phyloP scores from a whole-genome alignment of 371 early-diverging fungal genomes.

The Mucor irregularis region DNA sequence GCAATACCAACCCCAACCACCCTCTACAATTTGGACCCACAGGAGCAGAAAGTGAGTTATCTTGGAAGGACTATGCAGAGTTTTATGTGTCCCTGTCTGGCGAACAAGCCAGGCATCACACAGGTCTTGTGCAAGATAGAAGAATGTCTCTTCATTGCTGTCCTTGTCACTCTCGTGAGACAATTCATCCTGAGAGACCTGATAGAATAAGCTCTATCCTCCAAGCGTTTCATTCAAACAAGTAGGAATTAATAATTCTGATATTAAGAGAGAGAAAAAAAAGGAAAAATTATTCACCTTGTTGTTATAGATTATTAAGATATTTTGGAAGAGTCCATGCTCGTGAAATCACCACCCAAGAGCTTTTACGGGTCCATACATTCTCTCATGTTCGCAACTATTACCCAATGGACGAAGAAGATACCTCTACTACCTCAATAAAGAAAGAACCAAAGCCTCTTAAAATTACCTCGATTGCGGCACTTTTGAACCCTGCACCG shows the following conservation, averaged over 20 bases:
- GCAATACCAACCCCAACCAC: neutral
- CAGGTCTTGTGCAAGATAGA: slow-evolving; percentile 62
- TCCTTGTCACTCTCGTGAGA: slow-evolving; percentile 58
- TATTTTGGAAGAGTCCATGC: slow-evolving; percentile 53
- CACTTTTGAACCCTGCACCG: slow-evolving; percentile 31
- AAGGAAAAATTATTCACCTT: neutral
- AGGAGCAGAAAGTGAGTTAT: slow-evolving; percentile 51
- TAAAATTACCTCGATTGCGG: slow-evolving; percentile 39
- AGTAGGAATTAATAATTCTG: slow-evolving; percentile 18
- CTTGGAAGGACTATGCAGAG: slow-evolving; percentile 57
- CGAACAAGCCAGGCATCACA: slow-evolving; percentile 48
- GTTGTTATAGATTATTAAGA: slow-evolving; percentile 43
- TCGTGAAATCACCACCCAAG: slow-evolving; percentile 53
- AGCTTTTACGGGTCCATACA: slow-evolving; percentile 55
- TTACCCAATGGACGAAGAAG: slow-evolving; percentile 24
- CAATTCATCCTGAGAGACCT: slow-evolving; percentile 66
- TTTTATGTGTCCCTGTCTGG: slow-evolving; percentile 56
- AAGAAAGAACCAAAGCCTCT: slow-evolving; percentile 23
- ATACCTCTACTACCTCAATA: neutral
- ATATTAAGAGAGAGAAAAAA: neutral
- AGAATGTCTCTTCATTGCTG: slow-evolving; percentile 61
- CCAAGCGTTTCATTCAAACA: slow-evolving; percentile 37
- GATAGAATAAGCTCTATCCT: slow-evolving; percentile 52
- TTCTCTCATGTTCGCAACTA: slow-evolving; percentile 59
- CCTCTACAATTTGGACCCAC: slow-evolving; percentile 46